Conservation (phyloP, 2,329 filamentous ascomycete genomes). For the Aspergillus cejpii region DNA sequence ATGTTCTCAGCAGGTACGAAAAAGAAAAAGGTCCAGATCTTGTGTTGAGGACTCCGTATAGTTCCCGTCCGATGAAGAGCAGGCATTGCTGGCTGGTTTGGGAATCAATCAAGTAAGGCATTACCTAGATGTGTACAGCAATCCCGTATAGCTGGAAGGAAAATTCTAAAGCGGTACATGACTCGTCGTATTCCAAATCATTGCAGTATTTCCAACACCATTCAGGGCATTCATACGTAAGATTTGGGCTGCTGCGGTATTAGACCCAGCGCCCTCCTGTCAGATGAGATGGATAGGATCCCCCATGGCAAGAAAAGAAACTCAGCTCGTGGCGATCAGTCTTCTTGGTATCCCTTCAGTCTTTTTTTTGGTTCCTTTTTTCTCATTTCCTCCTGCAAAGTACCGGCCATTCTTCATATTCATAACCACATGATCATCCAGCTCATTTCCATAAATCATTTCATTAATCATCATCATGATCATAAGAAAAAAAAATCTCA, state of each 20-base stretch:
- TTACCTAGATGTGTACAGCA: no score
- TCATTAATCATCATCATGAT: background rate
- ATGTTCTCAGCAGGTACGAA: no score
- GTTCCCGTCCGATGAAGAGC: no score
- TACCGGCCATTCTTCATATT: background rate
- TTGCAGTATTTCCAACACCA: background rate
- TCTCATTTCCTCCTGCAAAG: background rate
- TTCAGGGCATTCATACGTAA: background rate
- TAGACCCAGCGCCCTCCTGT: background rate
- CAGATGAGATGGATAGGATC: background rate
- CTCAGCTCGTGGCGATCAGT: background rate
- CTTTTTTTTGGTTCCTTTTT: background rate
- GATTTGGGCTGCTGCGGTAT: background rate
- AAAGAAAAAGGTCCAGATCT: no score
- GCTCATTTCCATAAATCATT: conserved; percentile 1
- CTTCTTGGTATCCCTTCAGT: background rate
- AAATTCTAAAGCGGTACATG: background rate
- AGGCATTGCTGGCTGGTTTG: no score
- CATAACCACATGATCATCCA: background rate
- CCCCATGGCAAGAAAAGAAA: background rate
- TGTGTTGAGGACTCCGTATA: no score
- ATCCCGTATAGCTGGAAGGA: background rate
- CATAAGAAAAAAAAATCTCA: conserved; percentile 5
- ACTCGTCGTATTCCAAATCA: background rate
- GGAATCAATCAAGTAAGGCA: no score